Evolutionary conservation across 495 filamentous ascomycete species (phyloP).

Genomic region (Margaritispora aquatica): DNA sequence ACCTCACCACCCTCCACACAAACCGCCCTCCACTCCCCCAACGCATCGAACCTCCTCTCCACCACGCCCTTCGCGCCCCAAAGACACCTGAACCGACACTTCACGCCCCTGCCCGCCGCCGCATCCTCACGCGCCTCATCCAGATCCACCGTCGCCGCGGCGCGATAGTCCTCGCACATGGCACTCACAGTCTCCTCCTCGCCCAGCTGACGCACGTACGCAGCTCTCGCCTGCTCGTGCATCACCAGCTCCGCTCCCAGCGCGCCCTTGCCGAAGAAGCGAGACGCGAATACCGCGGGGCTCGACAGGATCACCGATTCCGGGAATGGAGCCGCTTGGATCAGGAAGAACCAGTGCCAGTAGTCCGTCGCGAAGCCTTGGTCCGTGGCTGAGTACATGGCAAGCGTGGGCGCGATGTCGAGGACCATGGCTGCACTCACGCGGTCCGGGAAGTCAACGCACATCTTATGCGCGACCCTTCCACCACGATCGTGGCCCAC

Average conservation of each 20-base stretch:
- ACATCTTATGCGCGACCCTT: slow-evolving; percentile 30
- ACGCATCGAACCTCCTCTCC: slow-evolving; percentile 29
- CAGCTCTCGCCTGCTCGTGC: slow-evolving; percentile 16
- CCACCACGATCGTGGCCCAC: slow-evolving; percentile 36
- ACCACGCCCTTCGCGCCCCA: slow-evolving; percentile 32
- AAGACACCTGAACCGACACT: slow-evolving; percentile 32
- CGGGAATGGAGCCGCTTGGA: slow-evolving; percentile 31
- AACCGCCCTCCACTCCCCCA: slow-evolving; percentile 31
- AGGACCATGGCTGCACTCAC: slow-evolving; percentile 28
- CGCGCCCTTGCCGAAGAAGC: slow-evolving; percentile 22
- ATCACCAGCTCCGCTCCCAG: slow-evolving; percentile 10
- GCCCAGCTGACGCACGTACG: slow-evolving; percentile 26
- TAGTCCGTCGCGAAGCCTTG: slow-evolving; percentile 29
- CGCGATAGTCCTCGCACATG: slow-evolving; percentile 40
- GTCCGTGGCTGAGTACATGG: slow-evolving; percentile 30
- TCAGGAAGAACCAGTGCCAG: slow-evolving; percentile 41
- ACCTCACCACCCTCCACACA: slow-evolving; percentile 22
- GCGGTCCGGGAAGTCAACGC: slow-evolving; percentile 29
- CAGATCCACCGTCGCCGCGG: slow-evolving; percentile 30
- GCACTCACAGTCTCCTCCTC: slow-evolving; percentile 27
- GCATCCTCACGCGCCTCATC: slow-evolving; percentile 30
- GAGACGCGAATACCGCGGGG: slow-evolving; percentile 19
- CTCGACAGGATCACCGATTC: slow-evolving; percentile 27
- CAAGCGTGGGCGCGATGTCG: slow-evolving; percentile 34
- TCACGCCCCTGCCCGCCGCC: slow-evolving; percentile 25